Percentiles rank a stretch among this genome's conserved stretches.
Evolutionary conservation across 495 filamentous ascomycete species (phyloP).

Genomic region (Acidiella bohemica): DNA sequence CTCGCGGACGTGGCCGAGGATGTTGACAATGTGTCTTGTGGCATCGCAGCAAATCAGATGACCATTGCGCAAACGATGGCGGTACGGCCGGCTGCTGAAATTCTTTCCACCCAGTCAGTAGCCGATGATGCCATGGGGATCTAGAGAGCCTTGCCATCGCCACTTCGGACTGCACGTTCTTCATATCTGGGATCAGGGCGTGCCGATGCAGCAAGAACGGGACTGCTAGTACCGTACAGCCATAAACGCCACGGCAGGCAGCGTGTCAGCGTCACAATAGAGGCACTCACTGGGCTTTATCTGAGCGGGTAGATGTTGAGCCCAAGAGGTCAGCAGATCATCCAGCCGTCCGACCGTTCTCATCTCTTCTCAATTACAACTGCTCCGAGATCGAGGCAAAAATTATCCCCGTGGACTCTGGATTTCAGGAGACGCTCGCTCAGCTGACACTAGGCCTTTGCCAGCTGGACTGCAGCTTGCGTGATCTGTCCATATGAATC

Average conservation of each 20-base stretch:
- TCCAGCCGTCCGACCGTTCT: background rate
- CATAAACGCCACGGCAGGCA: background rate
- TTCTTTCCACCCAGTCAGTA: no score
- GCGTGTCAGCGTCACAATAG: background rate
- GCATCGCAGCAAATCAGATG: conserved; percentile 1
- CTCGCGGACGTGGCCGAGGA: conserved; percentile 2
- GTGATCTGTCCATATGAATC: background rate
- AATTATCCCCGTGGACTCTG: background rate
- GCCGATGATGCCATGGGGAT: no score
- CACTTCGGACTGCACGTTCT: background rate
- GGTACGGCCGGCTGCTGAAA: background rate
- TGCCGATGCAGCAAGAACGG: conserved; percentile 3
- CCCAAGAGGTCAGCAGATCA: background rate
- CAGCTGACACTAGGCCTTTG: background rate
- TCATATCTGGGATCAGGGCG: conserved; percentile 1
- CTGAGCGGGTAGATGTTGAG: background rate
- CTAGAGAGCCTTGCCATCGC: no score
- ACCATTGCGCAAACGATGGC: conserved; percentile 1
- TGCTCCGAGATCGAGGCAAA: background rate
- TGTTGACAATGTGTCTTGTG: background rate
- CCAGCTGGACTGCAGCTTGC: conserved; percentile 1
- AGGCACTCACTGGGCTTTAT: background rate
- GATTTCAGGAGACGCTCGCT: conserved; percentile 1
- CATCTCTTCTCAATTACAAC: conserved; percentile 1
- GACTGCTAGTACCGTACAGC: conserved; percentile 6